Base-by-base conservation (phyloP, 1,284 basidiomycete genomes). In the Microbotryum silenes-acaulis region DNA sequence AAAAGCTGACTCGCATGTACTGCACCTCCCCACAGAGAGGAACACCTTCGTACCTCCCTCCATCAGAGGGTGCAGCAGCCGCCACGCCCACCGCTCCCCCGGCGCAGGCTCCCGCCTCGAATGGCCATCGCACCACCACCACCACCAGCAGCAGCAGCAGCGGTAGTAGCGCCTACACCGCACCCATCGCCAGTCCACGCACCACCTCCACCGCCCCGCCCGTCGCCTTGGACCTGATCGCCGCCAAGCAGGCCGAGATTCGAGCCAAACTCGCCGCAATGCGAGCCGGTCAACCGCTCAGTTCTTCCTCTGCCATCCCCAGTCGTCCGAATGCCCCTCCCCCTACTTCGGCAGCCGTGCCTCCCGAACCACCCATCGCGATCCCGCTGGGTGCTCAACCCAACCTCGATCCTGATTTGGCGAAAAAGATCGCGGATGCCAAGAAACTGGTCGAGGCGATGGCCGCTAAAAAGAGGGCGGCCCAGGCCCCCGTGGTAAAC, bases 401-500 rank as follows among this genome's bases (percentile, higher is more conserved):
- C 1, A 61, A 57, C 27, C 45, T 65, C 20, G 66, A 68, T 20
- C 60, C 61, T 0, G 63, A 63, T 18, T 51, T 69, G 20, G 67
- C 70, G 18, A 61, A 57, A 25, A 69, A 68, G 47, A 69, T 71
- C n/a, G 72, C 70, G n/a, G 72, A 72, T 51, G 70, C 70, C 18
- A 69, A 66, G 60, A 56, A 66, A 46, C 64, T 66, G 48, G 70
- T 72, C 10, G 68, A 71, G 37, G 62, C 63, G n/a, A 71, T 72
- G 68, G 63, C 66, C 18, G 68, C 67, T 9, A 63, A 56, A 56
- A 70, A 57, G 16, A 56, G 58, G 48, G 61, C 65, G 7, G 57
- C 62, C 9, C 55, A 57, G 49, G 56, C 56, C 29, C 53, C 54
- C 12, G 59, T 54, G 51, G 63, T 56, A 23, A 91, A 90, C 65